Base-by-base conservation (phyloP, 495 filamentous ascomycete genomes). In the Penicillium riverlandense region DNA sequence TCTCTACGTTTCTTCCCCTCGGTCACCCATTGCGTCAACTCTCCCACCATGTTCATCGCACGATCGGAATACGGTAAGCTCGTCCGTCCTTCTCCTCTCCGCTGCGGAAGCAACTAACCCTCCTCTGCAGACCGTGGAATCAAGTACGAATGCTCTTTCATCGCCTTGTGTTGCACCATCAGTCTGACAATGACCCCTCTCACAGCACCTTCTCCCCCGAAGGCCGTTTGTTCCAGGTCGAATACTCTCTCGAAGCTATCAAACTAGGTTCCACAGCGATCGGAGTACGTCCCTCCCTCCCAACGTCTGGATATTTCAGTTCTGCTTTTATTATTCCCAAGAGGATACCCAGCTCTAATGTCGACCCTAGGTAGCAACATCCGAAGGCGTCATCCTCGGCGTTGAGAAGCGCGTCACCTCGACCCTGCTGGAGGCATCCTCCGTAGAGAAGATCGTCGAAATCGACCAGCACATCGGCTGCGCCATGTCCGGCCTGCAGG, bases 231-330 rank as follows among this genome's bases (percentile, higher is more conserved):
- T 98, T 98, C 82, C 92, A 98, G 78, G 92, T 98, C 72, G 92
- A 98, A 85, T 98, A 98, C 80, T 97, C 94, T 45, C 86, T 98
- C 50, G 92, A 98, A 80, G 92, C 92, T 66, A 98, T 98, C 80
- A 98, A 98, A 71, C 88, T 97, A 56, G 92, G 92, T 58, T 92
- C 86, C 44, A 98, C 92, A 48, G 92, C 92, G 55, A 98, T 98
- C 73, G 92, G 92, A 59, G 89, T 86, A 82, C 44, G 71, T 69
- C 36, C 48, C 45, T 69, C 36, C 48, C 45, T 30, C 51, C 39
- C 42, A 11, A 15, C 38, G 22, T 4, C 22, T 22, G 2, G 22
- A 22, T 22, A 22, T 22, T 22, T 6, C 2, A 22, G 22, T 6
- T 7, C 32, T 10, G n/a, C 32, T 34, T 11, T 34, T 7, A 6